These are phyloP conservation scores for Ogataea pini DNA, from an alignment of 805 yeast species.

Conservation along the genomic window DNA sequence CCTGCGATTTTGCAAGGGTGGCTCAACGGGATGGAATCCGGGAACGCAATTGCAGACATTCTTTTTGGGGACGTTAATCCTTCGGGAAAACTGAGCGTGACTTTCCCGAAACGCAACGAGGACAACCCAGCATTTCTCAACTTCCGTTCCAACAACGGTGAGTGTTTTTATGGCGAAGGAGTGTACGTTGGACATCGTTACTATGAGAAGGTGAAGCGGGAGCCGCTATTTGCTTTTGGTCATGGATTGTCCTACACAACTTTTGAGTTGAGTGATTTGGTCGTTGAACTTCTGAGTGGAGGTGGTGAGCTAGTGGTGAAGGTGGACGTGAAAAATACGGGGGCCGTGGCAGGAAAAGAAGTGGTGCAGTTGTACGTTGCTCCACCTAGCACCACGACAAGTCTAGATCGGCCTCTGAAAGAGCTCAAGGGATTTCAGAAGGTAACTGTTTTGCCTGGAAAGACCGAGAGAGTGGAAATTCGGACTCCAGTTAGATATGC, in stretches of 20 bases:
- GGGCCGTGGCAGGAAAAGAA: conserved; percentile 51
- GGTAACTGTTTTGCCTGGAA: conserved; percentile 46
- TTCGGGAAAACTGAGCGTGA: conserved; percentile 55
- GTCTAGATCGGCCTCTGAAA: conserved; percentile 48
- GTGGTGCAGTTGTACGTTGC: conserved; percentile 55
- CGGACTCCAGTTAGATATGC: too few relatives aligned
- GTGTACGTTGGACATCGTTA: conserved; percentile 62
- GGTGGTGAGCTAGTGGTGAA: conserved; percentile 29
- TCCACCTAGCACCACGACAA: conserved; percentile 38
- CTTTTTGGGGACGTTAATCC: conserved; percentile 62
- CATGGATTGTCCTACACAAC: conserved; percentile 60
- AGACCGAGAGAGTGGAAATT: conserved; percentile 12
- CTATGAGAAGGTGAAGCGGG: conserved; percentile 52
- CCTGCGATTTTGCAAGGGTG: conserved; percentile 52
- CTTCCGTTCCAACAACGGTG: conserved; percentile 51
- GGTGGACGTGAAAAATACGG: conserved; percentile 50
- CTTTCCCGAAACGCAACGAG: conserved; percentile 52
- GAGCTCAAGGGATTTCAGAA: conserved; percentile 62
- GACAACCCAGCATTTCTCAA: conserved; percentile 60
- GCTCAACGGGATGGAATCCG: conserved; percentile 59
- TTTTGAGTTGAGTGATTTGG: conserved; percentile 44
- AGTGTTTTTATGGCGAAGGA: conserved; percentile 63
- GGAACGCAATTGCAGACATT: conserved; percentile 61
- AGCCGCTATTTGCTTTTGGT: conserved; percentile 61
- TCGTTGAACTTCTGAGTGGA: conserved; percentile 33